These are phyloP conservation scores for Aurinia saxatilis DNA, from an alignment of 345 rosid genomes.

Conservation along the genomic window DNA sequence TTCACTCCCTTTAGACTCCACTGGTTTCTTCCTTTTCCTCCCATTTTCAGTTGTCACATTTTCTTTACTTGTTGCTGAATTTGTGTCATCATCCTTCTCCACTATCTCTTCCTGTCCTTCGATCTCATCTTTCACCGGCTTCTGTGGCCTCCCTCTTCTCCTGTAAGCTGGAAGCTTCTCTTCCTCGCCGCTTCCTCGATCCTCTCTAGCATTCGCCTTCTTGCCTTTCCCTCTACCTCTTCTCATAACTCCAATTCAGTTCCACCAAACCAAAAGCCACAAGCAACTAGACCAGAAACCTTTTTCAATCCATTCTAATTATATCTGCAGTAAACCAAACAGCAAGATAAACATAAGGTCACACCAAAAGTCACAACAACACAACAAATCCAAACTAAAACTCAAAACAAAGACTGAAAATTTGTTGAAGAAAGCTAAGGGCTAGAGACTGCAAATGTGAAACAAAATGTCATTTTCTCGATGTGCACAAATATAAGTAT, in stretches of 20 bases:
- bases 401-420: neutral
- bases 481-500: too few relatives aligned
- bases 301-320: neutral
- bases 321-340: neutral
- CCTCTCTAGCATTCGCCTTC: constrained; percentile 47
- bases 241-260: constrained; percentile 21
- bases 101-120: constrained; percentile 22
- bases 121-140: constrained; percentile 38
- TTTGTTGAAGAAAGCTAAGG: neutral
- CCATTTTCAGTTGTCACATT: constrained; percentile 36
- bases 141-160: constrained; percentile 72
- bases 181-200: constrained; percentile 56
- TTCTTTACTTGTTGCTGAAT: constrained; percentile 35
- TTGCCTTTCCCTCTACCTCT: constrained; percentile 71
- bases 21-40: constrained; percentile 45
- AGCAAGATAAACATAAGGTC: neutral
- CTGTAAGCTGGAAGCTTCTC: constrained; percentile 45
- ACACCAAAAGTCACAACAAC: constrained; percentile 7
- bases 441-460: neutral
- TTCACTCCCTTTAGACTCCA: constrained; percentile 39
- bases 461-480: too few relatives aligned
- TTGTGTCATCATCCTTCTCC: constrained; percentile 21
- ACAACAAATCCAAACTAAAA: neutral
- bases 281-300: constrained; percentile 5
- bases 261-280: neutral